Percentiles rank a stretch among this genome's conserved stretches.
Conservation (phyloP, 2,329 filamentous ascomycete genomes). For the Penicillium sp. region DNA sequence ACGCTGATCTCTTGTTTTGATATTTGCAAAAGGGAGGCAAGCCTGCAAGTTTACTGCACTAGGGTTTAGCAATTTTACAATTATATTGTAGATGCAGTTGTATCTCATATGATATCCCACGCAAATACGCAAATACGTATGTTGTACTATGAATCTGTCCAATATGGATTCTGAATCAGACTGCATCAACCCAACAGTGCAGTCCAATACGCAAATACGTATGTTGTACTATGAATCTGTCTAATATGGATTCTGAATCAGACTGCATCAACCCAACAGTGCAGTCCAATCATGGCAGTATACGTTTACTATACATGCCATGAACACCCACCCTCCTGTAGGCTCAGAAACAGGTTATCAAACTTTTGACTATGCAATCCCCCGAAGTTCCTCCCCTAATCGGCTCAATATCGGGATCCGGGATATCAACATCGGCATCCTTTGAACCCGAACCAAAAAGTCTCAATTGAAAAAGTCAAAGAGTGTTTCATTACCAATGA, state of each 20-base stretch:
- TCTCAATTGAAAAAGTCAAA: not conserved
- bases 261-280: not conserved
- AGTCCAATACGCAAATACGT: not conserved
- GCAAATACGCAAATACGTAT: not conserved
- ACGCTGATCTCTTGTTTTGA: slow-evolving; percentile 2
- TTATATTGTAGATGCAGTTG: not conserved
- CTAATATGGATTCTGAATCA: not conserved
- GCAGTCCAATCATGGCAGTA: not conserved
- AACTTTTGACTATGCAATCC: not conserved
- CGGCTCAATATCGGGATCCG: slow-evolving; percentile 5
- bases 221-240: not conserved
- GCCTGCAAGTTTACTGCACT: not conserved
- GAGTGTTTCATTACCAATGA: not conserved
- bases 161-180: not conserved
- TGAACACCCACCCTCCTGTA: not conserved
- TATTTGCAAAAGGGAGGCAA: slow-evolving; percentile 1
- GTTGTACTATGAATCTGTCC: not conserved
- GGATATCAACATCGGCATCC: slow-evolving; percentile 3
- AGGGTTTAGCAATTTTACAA: not conserved
- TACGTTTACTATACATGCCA: not conserved
- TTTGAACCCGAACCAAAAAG: not conserved
- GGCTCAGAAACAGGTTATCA: not conserved
- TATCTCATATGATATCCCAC: not conserved
- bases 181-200: not conserved
- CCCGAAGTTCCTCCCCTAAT: slow-evolving; percentile 1